Base-by-base conservation (phyloP, 2,329 filamentous ascomycete genomes). In the Zymoseptoria brevis region DNA sequence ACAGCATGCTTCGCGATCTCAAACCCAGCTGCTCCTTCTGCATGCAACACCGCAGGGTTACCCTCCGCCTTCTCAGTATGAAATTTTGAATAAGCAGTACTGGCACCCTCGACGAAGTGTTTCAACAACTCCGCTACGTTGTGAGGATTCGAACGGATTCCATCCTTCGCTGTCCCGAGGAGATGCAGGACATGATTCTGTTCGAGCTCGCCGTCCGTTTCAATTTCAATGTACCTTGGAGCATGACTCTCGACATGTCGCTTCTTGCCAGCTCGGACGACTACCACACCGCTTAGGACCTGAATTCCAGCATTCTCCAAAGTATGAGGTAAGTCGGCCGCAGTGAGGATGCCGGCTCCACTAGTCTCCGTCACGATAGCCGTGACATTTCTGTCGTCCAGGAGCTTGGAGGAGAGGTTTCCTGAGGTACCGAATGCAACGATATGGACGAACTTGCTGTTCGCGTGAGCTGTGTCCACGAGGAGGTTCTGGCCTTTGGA, bases 331-430 rank as follows among this genome's bases (percentile, higher is more conserved):
- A 74, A 62, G 45, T 73, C 71, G 19, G 62, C 59, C 0, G 67
- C 64, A 8, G 70, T 70, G 8, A 69, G 51, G 3, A 68, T 55
- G 4, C 66, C 69, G 1, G 65, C 66, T 8, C 67, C 66, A 19
- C 53, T 54, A 19, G 65, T 60, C 21, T 69, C 65, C 1, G 66
- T 69, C 19, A 70, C 67, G 19, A 73, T 66, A 3, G 72, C 71
- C 2, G 69, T 68, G 55, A 73, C 67, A 54, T 70, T 60, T 19
- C 64, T 71, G 21, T 70, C 68, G 30, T 71, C 70, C 8, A 74
- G 63, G 19, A 73, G 53, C 53, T 72, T 72, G 60, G 67, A 70
- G 4, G 72, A 73, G 55, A 74, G 71, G 58, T 72, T 69, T 1
- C 72, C 71, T 3, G 59, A 54, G 4, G 53, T 67, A 22, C 68